Conservation (phyloP, 202 grass and related monocot genomes). For the Zoysia matrella region DNA sequence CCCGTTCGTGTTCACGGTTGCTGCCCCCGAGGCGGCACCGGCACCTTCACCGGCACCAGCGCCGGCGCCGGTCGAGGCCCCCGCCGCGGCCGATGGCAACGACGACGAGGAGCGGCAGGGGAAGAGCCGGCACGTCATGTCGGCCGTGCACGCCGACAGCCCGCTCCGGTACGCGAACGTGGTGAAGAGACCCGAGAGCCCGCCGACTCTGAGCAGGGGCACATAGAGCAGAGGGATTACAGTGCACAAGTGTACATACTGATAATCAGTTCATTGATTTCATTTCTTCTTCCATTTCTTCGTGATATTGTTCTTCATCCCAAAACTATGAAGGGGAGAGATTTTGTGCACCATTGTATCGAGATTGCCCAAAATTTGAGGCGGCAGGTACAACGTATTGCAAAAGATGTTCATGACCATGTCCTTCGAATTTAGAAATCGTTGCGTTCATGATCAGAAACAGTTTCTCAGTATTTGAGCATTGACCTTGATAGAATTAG, state of each 20-base stretch:
- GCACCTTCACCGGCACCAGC: not conserved
- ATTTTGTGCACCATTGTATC: too few species aligned
- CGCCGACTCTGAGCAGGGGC: too few species aligned
- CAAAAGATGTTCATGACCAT: too few species aligned
- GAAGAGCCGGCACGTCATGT: constrained; percentile 50
- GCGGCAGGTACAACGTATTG: too few species aligned
- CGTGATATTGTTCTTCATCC: constrained; percentile 17
- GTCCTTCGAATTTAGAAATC: too few species aligned
- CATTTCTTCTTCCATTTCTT: constrained; percentile 41
- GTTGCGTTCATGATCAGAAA: too few species aligned
- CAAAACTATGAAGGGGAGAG: constrained; percentile 4
- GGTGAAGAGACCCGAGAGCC: not conserved
- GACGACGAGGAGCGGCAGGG: constrained; percentile 39
- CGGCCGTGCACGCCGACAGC: constrained; percentile 67
- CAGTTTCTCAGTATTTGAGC: too few species aligned
- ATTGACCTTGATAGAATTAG: too few species aligned
- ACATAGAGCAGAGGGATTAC: too few species aligned
- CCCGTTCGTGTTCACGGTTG: too few species aligned
- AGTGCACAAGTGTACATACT: constrained; percentile 36
- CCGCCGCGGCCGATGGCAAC: not conserved
- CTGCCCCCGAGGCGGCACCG: too few species aligned
- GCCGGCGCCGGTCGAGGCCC: not conserved
- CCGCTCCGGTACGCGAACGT: constrained; percentile 47
- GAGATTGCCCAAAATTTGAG: too few species aligned
- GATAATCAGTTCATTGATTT: constrained; percentile 10